phyloP scores from a whole-genome alignment of 164 flowering plant species.

The Magnolia kwangsiensis region DNA sequence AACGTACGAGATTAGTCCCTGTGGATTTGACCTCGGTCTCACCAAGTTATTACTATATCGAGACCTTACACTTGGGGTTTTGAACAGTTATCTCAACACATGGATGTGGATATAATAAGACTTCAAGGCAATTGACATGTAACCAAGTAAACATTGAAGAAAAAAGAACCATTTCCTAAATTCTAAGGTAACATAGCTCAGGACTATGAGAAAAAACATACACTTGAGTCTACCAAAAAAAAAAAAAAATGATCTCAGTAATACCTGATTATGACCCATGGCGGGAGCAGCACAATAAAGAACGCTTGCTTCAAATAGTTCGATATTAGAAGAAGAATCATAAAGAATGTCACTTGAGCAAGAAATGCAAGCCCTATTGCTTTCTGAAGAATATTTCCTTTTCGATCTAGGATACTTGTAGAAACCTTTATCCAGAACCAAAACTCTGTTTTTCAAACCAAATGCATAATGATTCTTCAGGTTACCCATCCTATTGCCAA shows the following conservation, averaged over 20 bases:
- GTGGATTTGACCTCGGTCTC: too few relatives aligned
- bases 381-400: constrained; percentile 16
- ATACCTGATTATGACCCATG: constrained; percentile 88
- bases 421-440: constrained; percentile 2
- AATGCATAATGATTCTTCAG: constrained; percentile 16
- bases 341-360: constrained; percentile 23
- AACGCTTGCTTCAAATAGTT: constrained; percentile 39
- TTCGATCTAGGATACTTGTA: constrained; percentile 18
- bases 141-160: too few relatives aligned
- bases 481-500: constrained; percentile 19
- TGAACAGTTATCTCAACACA: too few relatives aligned
- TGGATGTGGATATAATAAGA: too few relatives aligned
- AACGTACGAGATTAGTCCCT: too few relatives aligned
- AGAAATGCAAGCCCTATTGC: constrained; percentile 17
- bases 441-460: constrained; percentile 1
- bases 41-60: too few relatives aligned
- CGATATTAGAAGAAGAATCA: constrained; percentile 14
- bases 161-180: too few relatives aligned
- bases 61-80: too few relatives aligned
- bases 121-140: too few relatives aligned
- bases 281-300: constrained; percentile 77
- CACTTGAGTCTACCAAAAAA: neutral
- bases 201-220: neutral
- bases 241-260: neutral
- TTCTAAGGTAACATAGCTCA: too few relatives aligned